phyloP scores from a whole-genome alignment of 2,329 filamentous ascomycete species.

The Parafenestella ontariensis region DNA sequence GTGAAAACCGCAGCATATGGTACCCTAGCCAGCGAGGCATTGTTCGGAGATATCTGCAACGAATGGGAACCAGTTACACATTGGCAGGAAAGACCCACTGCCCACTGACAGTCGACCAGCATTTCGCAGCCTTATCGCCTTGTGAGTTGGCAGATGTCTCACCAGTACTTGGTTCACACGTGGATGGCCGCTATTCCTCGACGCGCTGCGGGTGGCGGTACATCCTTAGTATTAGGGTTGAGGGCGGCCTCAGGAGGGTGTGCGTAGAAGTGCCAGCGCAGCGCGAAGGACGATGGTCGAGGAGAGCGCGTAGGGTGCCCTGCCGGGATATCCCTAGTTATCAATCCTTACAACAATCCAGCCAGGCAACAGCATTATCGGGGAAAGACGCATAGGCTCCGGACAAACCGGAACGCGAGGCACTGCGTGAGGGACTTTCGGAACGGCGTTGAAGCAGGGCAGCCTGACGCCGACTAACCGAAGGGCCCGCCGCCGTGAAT shows the following conservation, averaged over 20 bases:
- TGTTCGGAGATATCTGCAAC: background rate
- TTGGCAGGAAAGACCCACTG: background rate
- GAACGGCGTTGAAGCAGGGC: background rate
- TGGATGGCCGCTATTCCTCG: background rate
- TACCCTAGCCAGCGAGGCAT: background rate
- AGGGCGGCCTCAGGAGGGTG: conserved; percentile 1
- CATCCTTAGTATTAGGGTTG: background rate
- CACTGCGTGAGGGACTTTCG: background rate
- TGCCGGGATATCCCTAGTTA: background rate
- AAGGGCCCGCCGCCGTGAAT: too few species aligned
- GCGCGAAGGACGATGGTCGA: background rate
- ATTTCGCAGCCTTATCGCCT: background rate
- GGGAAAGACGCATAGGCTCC: background rate
- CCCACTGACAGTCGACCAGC: background rate
- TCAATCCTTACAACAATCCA: too few species aligned
- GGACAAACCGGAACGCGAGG: background rate
- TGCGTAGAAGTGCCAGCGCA: background rate
- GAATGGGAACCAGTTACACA: background rate
- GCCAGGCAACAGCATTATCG: background rate
- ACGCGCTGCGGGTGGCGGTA: background rate
- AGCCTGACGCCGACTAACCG: background rate
- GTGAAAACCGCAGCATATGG: background rate
- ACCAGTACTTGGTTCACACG: background rate
- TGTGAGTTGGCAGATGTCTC: background rate
- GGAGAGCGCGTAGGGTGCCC: background rate